These are phyloP conservation scores for Termitomyces sp. DNA, from an alignment of 768 basidiomycete species.

Conservation along the genomic window DNA sequence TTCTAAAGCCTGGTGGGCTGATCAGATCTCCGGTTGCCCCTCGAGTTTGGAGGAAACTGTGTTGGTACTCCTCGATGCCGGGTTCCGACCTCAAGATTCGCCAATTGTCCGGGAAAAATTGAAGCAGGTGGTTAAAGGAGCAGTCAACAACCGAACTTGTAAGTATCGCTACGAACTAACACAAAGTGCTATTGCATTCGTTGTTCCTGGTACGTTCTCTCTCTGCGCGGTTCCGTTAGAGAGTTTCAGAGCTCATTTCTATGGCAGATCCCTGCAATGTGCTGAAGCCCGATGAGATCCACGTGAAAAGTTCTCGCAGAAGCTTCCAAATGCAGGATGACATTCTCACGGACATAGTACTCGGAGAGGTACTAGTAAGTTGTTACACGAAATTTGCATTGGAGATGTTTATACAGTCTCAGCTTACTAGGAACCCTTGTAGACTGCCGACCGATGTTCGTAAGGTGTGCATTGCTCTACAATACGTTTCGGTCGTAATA, in stretches of 20 bases:
- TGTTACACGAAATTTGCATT: background rate
- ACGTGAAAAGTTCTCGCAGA: conserved; percentile 43
- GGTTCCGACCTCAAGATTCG: conserved; percentile 47
- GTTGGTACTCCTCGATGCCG: conserved; percentile 50
- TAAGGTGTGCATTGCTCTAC: conserved; percentile 33
- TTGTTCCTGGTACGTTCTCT: conserved; percentile 48
- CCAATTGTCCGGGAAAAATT: conserved; percentile 50
- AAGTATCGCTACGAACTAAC: conserved; percentile 45
- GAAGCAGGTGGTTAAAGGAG: conserved; percentile 37
- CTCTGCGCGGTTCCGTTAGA: conserved; percentile 15
- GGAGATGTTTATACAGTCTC: background rate
- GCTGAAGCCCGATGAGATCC: conserved; percentile 48
- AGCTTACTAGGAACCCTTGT: conserved; percentile 66
- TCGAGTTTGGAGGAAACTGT: conserved; percentile 60
- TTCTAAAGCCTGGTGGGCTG: conserved; percentile 69
- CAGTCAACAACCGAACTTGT: conserved; percentile 34
- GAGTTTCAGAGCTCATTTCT: background rate
- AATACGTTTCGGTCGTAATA: background rate
- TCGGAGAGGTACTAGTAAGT: conserved; percentile 52
- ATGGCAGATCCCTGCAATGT: conserved; percentile 45
- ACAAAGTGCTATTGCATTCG: conserved; percentile 55
- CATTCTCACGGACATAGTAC: conserved; percentile 38
- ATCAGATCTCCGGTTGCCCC: conserved; percentile 56
- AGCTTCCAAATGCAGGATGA: conserved; percentile 38
- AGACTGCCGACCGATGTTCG: conserved; percentile 63